Percentiles rank a stretch among this genome's conserved stretches.
These are phyloP conservation scores for Penicillium manginii DNA, from an alignment of 495 filamentous ascomycete species.

Conservation along the genomic window DNA sequence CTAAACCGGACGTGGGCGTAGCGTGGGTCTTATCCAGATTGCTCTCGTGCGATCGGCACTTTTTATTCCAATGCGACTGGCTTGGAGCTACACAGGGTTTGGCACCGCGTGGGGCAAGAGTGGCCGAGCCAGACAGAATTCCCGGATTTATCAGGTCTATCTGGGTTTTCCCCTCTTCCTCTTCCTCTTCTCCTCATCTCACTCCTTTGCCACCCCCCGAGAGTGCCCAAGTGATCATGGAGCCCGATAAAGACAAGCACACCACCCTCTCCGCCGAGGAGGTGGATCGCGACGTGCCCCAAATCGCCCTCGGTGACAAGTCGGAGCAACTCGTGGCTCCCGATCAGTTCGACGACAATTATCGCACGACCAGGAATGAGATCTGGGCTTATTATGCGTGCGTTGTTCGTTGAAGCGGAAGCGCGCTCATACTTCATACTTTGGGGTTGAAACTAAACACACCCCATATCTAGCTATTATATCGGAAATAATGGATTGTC, in stretches of 20 bases:
- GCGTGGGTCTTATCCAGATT: constrained; percentile 16
- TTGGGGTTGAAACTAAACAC: constrained; percentile 23
- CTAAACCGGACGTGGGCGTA: constrained; percentile 21
- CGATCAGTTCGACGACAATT: constrained; percentile 34
- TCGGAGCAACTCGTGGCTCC: constrained; percentile 24
- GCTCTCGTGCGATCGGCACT: constrained; percentile 23
- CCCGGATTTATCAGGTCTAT: not conserved
- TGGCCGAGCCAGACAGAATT: constrained; percentile 7
- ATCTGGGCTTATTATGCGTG: constrained; percentile 68
- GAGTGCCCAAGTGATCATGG: constrained; percentile 7
- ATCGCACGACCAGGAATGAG: constrained; percentile 56
- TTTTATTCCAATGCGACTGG: constrained; percentile 24
- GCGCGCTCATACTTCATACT: not conserved
- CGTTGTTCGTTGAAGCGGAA: constrained; percentile 23
- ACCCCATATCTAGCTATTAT: constrained; percentile 53
- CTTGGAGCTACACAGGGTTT: constrained; percentile 9
- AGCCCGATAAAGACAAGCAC: constrained; percentile 16
- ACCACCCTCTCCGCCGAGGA: constrained; percentile 18
- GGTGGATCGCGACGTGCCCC: constrained; percentile 20
- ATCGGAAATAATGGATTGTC: constrained; percentile 69
- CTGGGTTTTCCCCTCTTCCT: not conserved
- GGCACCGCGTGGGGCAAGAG: constrained; percentile 14
- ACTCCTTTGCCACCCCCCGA: not conserved
- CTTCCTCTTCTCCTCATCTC: constrained; percentile 1
- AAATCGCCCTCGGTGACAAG: constrained; percentile 8